Evolutionary conservation across 169 alveolate species (phyloP), one percentile per base, ranked within the genome.

Genomic region (Plasmodium sp.): DNA sequence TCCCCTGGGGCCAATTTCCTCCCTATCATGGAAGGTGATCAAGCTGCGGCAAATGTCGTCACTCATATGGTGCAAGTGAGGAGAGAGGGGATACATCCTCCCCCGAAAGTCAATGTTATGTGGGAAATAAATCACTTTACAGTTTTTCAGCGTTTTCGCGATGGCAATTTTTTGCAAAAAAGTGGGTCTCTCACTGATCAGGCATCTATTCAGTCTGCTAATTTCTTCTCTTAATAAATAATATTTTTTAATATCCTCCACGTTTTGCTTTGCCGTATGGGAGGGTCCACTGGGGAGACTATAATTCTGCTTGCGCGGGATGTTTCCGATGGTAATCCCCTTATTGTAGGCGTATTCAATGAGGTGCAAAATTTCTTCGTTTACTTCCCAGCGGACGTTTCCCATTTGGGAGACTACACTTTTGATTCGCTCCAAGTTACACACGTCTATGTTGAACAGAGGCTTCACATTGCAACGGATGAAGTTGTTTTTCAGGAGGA

Each of bases 91-190:
- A 94, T 99, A 99, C 95, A 98, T 97, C 88, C 99, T 96, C 7
- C 99, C 99, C 56, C 99, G 95, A 92, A 99, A 99, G 96, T 99
- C 99, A 81, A 98, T 96, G 95, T 98, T 99, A 93, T 98, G 99
- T 22, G 99, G 99, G 95, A 98, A 98, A 96, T 98, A 99, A 2
- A 98, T 93, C n/a, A 97, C 93, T 14, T 95, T 96, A 82, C 97
- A 96, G 31, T 96, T 48, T 82, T 96, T 96, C 54, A 98, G 98
- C 51, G 97, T 96, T 58, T 96, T 95, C 0, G 99, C 99, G 2
- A 97, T 97, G 0, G 98, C 96, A 1, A 98, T 94, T 82, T 97
- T 90, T 75, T 97, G 93, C 81, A 93, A 82, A 73, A 96, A 95
- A 10, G 96, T 94, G 3, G 98, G 96, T 34, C 95, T 72, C 83